A percentile compares a stretch with the other conserved stretches of the same genome.
Conservation (phyloP, 371 early-diverging fungal genomes). For the Mucor circinelloides region DNA sequence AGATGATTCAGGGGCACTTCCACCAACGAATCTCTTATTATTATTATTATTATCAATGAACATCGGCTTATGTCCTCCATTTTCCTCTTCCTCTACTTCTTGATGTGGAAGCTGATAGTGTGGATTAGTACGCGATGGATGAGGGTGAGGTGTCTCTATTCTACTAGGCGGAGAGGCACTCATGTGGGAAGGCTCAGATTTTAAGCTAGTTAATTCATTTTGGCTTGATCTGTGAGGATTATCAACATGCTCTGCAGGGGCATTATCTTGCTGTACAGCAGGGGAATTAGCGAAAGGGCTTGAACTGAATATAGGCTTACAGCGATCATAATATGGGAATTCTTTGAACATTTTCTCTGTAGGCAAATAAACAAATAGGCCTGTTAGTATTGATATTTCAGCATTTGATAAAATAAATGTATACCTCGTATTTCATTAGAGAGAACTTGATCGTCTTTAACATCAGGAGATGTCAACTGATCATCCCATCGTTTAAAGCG, state of each 20-base stretch:
- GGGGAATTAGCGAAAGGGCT: background rate
- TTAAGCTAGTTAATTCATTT: background rate
- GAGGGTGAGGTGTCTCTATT: background rate
- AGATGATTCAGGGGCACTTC: background rate
- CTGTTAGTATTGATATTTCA: background rate
- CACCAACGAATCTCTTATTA: background rate
- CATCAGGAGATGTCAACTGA: constrained; percentile 19
- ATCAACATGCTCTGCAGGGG: constrained; percentile 4
- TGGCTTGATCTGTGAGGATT: background rate
- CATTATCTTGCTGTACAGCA: constrained; percentile 2
- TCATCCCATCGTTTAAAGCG: constrained; percentile 29
- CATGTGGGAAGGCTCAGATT: constrained; percentile 4
- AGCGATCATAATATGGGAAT: constrained; percentile 39
- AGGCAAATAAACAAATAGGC: background rate
- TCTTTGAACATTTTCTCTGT: constrained; percentile 38
- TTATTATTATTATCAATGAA: background rate
- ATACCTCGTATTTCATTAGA: constrained; percentile 14
- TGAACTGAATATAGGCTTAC: constrained; percentile 25
- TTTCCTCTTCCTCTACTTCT: background rate
- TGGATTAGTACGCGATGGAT: background rate
- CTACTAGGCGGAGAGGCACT: background rate
- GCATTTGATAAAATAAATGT: background rate
- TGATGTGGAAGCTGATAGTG: constrained; percentile 9
- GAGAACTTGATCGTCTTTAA: constrained; percentile 8
- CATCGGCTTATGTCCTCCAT: too few species aligned